Percentiles rank a stretch among this genome's conserved stretches.
These are phyloP conservation scores for Heritiera littoralis DNA, from an alignment of 345 rosid species.

Conservation along the genomic window DNA sequence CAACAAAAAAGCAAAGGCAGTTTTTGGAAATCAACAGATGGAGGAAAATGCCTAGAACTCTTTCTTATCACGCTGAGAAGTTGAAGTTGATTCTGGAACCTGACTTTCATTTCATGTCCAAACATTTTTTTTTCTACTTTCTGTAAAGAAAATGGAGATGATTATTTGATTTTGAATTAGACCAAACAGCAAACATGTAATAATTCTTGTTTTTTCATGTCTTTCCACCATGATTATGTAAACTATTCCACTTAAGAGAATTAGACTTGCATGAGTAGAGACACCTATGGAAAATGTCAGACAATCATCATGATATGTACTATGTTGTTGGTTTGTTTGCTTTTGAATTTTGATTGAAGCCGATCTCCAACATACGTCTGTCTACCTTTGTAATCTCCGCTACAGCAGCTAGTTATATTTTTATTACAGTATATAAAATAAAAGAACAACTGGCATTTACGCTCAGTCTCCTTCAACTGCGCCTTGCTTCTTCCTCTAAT, in stretches of 20 bases:
- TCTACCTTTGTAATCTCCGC: conserved; percentile 51
- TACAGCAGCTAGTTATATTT: neutral
- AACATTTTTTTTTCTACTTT: neutral
- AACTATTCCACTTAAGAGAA: too few species aligned
- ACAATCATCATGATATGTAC: too few species aligned
- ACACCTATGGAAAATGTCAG: conserved; percentile 21
- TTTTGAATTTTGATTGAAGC: conserved; percentile 18
- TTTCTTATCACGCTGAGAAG: neutral
- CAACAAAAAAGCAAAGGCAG: neutral
- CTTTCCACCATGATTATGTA: neutral
- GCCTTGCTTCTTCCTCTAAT: neutral
- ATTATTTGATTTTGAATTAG: neutral
- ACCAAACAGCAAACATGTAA: too few species aligned
- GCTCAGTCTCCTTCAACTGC: conserved; percentile 26
- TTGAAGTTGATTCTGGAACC: neutral
- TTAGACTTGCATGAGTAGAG: too few species aligned
- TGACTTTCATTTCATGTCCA: neutral
- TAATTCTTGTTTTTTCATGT: too few species aligned
- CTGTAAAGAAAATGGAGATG: neutral
- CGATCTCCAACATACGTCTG: conserved; percentile 28
- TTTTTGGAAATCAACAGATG: neutral
- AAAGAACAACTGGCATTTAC: conserved; percentile 14
- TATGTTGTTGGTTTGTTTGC: conserved; percentile 12
- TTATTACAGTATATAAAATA: neutral
- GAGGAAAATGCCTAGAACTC: neutral